Percentiles rank a stretch among this genome's conserved stretches.
phyloP scores from a whole-genome alignment of 257 asterid genomes.

The Echium plantagineum region DNA sequence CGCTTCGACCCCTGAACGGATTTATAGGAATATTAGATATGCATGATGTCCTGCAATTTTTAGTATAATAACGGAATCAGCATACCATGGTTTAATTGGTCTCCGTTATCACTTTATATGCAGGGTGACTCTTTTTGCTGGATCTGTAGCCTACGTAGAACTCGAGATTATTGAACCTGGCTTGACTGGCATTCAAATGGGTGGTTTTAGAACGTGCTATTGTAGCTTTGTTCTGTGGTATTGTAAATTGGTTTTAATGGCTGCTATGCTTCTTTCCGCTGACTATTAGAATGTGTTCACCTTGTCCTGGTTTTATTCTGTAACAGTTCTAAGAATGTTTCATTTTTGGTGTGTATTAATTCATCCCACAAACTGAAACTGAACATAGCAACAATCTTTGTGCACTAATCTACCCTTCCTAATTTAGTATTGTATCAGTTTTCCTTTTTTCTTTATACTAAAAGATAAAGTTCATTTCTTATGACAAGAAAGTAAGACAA shows the following conservation, averaged over 20 bases:
- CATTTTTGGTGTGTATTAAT: not conserved
- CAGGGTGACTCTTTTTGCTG: not conserved
- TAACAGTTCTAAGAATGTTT: not conserved
- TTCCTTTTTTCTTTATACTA: no score
- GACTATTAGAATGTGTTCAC: not conserved
- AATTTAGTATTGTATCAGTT: no score
- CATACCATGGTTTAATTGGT: not conserved
- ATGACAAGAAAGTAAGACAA: no score
- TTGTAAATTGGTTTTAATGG: not conserved
- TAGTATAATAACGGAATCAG: not conserved
- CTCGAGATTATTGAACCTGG: not conserved
- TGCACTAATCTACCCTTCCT: no score
- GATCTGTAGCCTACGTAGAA: not conserved
- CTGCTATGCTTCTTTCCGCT: not conserved
- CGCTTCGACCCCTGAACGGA: not conserved
- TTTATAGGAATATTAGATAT: not conserved
- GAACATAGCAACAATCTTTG: no score
- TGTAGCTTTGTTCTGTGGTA: not conserved
- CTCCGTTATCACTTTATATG: not conserved
- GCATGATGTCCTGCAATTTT: not conserved
- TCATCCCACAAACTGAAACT: no score
- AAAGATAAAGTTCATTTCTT: no score
- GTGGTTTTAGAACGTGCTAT: not conserved
- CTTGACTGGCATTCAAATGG: not conserved
- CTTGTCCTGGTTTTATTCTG: not conserved